Percentiles rank a stretch among this genome's conserved stretches.
Conservation (phyloP, 768 basidiomycete genomes). For the Epithele typhae region DNA sequence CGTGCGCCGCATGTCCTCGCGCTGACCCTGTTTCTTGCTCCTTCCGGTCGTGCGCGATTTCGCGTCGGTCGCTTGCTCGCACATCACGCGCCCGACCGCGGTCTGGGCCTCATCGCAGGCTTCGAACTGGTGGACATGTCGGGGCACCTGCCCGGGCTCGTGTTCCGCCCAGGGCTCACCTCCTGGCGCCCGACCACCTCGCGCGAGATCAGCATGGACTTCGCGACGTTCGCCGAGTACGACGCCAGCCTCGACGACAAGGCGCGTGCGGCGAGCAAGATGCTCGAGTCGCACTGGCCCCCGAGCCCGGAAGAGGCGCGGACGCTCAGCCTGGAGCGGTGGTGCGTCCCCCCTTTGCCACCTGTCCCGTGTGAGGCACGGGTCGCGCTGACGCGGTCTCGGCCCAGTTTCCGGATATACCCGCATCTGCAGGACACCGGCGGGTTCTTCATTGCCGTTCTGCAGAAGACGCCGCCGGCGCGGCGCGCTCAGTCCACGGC, state of each 20-base stretch:
- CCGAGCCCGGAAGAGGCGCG: conserved; percentile 55
- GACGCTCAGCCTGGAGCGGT: conserved; percentile 60
- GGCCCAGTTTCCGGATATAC: conserved; percentile 77
- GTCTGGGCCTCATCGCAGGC: conserved; percentile 34
- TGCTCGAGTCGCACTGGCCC: conserved; percentile 78
- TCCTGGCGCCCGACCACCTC: conserved; percentile 75
- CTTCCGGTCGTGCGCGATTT: background rate
- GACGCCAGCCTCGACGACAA: conserved; percentile 44
- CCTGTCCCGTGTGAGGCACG: background rate
- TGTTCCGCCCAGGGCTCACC: conserved; percentile 70
- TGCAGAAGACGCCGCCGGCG: conserved; percentile 45
- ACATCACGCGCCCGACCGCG: background rate
- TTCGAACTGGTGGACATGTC: conserved; percentile 82
- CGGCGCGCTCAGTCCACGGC: background rate
- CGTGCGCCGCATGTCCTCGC: no score
- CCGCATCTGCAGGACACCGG: conserved; percentile 97
- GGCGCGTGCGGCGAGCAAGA: conserved; percentile 50
- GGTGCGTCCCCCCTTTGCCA: conserved; percentile 41
- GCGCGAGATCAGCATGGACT: conserved; percentile 44
- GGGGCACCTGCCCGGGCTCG: conserved; percentile 61
- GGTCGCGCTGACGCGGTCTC: background rate
- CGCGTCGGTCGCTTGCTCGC: background rate
- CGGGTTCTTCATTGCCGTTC: conserved; percentile 94
- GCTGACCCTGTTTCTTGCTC: background rate
- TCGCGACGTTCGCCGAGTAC: conserved; percentile 60